phyloP scores from a whole-genome alignment of 805 yeast species.

The Starmerella vaccinii region DNA sequence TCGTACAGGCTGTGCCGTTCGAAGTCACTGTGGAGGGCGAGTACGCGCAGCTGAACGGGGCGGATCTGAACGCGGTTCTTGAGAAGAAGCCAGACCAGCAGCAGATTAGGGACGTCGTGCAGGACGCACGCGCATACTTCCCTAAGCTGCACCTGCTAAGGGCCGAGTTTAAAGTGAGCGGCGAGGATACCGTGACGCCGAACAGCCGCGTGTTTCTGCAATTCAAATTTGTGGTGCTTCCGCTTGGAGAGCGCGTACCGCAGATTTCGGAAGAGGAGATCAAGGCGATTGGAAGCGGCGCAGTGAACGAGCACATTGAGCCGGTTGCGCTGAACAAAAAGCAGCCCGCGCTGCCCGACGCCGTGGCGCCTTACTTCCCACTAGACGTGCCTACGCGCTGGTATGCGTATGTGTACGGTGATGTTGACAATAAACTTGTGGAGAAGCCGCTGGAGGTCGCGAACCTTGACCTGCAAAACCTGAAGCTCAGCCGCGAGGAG shows the following conservation, averaged over 20 bases:
- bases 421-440: conserved; percentile 68
- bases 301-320: background rate
- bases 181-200: conserved; percentile 65
- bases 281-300: conserved; percentile 27
- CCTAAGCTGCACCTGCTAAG: conserved; percentile 60
- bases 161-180: conserved; percentile 75
- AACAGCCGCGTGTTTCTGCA: conserved; percentile 64
- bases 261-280: conserved; percentile 21
- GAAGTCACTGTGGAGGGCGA: conserved; percentile 44
- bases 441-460: conserved; percentile 35
- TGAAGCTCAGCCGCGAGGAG: conserved; percentile 43
- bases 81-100: background rate
- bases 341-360: conserved; percentile 61
- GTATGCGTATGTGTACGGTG: conserved; percentile 59
- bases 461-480: conserved; percentile 46
- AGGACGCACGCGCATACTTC: conserved; percentile 35
- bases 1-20: conserved; percentile 64
- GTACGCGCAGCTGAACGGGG: conserved; percentile 72
- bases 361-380: conserved; percentile 73
- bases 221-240: conserved; percentile 63
- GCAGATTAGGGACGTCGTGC: conserved; percentile 6
- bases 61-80: conserved; percentile 35
- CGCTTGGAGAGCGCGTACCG: conserved; percentile 41
- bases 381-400: conserved; percentile 41
- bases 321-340: conserved; percentile 42